Conservation (phyloP, 1,284 basidiomycete species). For the Heterobasidion occidentale region DNA sequence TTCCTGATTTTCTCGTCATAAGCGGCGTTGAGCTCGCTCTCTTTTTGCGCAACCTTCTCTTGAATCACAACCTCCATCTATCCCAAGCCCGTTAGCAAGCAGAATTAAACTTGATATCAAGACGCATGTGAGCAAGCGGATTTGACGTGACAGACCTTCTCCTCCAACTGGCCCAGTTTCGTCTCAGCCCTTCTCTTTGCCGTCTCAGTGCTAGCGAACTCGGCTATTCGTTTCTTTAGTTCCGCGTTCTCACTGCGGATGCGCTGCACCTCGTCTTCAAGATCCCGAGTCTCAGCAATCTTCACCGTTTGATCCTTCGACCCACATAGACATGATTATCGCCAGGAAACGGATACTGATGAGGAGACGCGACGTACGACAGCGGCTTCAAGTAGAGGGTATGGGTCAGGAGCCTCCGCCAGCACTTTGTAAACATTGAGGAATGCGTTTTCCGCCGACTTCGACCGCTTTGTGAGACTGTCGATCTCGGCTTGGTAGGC, state of each 20-base stretch:
- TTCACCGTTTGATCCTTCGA: conserved; percentile 82
- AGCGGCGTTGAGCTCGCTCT: conserved; percentile 91
- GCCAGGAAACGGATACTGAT: neutral
- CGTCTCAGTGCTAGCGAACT: conserved; percentile 58
- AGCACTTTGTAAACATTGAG: conserved; percentile 90
- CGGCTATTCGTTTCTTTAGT: conserved; percentile 62
- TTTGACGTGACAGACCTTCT: conserved; percentile 47
- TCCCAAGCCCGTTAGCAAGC: conserved; percentile 1
- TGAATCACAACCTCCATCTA: conserved; percentile 89
- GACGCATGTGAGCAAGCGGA: neutral
- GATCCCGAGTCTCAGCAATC: conserved; percentile 69
- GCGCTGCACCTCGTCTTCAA: conserved; percentile 66
- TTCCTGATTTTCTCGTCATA: conserved; percentile 95
- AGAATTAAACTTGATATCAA: neutral
- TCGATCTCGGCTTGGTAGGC: conserved; percentile 98
- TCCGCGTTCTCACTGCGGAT: conserved; percentile 76
- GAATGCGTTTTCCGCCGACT: conserved; percentile 89
- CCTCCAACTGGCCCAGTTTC: conserved; percentile 74
- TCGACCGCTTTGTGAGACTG: conserved; percentile 85
- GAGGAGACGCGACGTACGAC: conserved; percentile 48
- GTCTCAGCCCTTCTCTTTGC: conserved; percentile 72
- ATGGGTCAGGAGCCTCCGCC: conserved; percentile 93
- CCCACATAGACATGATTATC: neutral
- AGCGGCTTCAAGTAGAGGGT: conserved; percentile 89
- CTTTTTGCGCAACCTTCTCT: conserved; percentile 82